phyloP scores from a whole-genome alignment of 169 alveolate species.

The Theileria equi region DNA sequence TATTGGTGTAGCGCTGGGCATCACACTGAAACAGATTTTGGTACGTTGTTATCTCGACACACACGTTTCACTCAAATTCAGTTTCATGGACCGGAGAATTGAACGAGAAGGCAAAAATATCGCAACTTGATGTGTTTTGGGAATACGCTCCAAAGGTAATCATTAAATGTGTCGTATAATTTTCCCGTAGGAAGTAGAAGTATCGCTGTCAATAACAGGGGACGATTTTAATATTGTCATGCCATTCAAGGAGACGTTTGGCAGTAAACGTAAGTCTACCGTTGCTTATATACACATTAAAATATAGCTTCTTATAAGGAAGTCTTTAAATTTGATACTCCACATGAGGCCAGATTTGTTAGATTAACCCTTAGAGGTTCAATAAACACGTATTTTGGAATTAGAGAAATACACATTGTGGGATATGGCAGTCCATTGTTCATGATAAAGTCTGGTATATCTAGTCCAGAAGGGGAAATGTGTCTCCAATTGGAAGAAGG shows the following conservation, averaged over 20 bases:
- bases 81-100: slow-evolving; percentile 84
- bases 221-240: slow-evolving; percentile 75
- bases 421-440: slow-evolving; percentile 86
- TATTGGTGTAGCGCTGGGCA: slow-evolving; percentile 85
- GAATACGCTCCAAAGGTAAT: slow-evolving; percentile 80
- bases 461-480: slow-evolving; percentile 82
- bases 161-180: neutral
- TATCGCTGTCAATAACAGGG: slow-evolving; percentile 79
- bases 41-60: slow-evolving; percentile 15
- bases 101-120: slow-evolving; percentile 71
- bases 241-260: slow-evolving; percentile 76
- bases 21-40: slow-evolving; percentile 74
- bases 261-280: slow-evolving; percentile 66
- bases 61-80: slow-evolving; percentile 36
- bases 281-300: slow-evolving; percentile 17
- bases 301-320: slow-evolving; percentile 72
- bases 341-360: slow-evolving; percentile 70
- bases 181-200: slow-evolving; percentile 76
- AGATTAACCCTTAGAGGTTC: slow-evolving; percentile 78
- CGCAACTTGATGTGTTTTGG: slow-evolving; percentile 79
- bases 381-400: slow-evolving; percentile 82
- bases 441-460: slow-evolving; percentile 81
- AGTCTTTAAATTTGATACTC: slow-evolving; percentile 60
- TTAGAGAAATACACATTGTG: slow-evolving; percentile 78
- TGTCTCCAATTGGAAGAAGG: slow-evolving; percentile 86